Conservation (phyloP, 352 stramenopile genomes). For the Pythium pyrilobum region DNA sequence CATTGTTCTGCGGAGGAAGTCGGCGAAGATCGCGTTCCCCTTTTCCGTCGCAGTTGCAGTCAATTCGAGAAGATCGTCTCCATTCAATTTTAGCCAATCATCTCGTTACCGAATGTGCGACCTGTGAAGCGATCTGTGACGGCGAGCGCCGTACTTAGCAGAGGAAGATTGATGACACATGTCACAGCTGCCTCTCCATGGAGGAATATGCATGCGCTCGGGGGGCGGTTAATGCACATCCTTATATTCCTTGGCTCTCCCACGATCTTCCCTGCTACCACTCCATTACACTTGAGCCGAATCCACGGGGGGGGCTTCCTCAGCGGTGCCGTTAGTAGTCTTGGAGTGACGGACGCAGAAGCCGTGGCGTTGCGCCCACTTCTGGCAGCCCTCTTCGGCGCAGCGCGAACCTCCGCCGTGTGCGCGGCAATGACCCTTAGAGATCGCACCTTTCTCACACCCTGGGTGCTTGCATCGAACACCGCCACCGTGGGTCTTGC, state of each 20-base stretch:
- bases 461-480: conserved; percentile 73
- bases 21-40: background rate
- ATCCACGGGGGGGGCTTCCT: conserved; percentile 8
- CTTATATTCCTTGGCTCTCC: background rate
- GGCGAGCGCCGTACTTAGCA: conserved; percentile 19
- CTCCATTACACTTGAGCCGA: conserved; percentile 16
- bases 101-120: conserved; percentile 4
- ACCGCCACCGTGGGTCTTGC: conserved; percentile 83
- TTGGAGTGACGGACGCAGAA: conserved; percentile 78
- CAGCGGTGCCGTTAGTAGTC: conserved; percentile 3
- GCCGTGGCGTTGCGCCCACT: conserved; percentile 70
- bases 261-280: background rate
- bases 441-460: conserved; percentile 83
- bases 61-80: background rate
- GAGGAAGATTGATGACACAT: conserved; percentile 21
- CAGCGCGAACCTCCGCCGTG: conserved; percentile 81
- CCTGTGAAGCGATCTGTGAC: conserved; percentile 23
- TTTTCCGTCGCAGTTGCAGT: background rate
- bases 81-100: conserved; percentile 12
- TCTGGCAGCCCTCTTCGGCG: conserved; percentile 52
- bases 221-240: background rate
- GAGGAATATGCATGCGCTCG: background rate
- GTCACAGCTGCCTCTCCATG: conserved; percentile 14
- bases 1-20: background rate
- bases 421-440: conserved; percentile 75